Conservation (phyloP, 352 stramenopile species). For the Pythium sp. region DNA sequence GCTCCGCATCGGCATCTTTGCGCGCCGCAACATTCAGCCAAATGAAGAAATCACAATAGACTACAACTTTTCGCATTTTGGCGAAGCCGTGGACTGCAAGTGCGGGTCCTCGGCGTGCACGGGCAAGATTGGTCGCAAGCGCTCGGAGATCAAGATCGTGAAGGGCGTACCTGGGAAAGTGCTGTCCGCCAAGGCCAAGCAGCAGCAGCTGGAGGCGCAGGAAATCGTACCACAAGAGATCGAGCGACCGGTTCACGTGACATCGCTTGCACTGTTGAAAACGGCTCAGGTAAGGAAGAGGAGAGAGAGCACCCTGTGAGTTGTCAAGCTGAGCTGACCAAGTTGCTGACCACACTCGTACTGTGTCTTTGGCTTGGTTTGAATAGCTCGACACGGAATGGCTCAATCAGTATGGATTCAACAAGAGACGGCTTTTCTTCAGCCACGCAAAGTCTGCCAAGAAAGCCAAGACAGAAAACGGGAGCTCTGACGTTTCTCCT, state of each 20-base stretch:
- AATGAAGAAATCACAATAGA: conserved; percentile 83
- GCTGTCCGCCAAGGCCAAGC: conserved; percentile 8
- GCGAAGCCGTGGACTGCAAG: conserved; percentile 71
- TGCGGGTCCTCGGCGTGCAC: conserved; percentile 71
- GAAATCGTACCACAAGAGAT: conserved; percentile 44
- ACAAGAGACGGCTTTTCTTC: conserved; percentile 66
- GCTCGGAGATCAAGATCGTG: conserved; percentile 35
- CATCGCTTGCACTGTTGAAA: conserved; percentile 77
- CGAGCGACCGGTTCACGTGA: conserved; percentile 57
- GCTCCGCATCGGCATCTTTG: conserved; percentile 79
- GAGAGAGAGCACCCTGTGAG: not conserved
- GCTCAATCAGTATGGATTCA: conserved; percentile 60
- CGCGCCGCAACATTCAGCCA: conserved; percentile 46
- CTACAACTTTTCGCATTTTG: conserved; percentile 86
- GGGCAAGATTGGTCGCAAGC: conserved; percentile 73
- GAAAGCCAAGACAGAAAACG: conserved; percentile 10
- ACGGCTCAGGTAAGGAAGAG: conserved; percentile 33
- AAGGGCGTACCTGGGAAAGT: conserved; percentile 9
- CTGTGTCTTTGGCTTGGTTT: not conserved
- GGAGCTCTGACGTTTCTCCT: not conserved
- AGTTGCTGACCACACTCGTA: conserved; percentile 2
- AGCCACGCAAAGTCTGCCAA: conserved; percentile 27
- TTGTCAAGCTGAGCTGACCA: not conserved
- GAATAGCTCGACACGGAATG: conserved; percentile 58
- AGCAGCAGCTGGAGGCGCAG: conserved; percentile 19